These are phyloP conservation scores for Tetrahymena elliotti DNA, from an alignment of 73 alveolate species.

Conservation along the genomic window DNA sequence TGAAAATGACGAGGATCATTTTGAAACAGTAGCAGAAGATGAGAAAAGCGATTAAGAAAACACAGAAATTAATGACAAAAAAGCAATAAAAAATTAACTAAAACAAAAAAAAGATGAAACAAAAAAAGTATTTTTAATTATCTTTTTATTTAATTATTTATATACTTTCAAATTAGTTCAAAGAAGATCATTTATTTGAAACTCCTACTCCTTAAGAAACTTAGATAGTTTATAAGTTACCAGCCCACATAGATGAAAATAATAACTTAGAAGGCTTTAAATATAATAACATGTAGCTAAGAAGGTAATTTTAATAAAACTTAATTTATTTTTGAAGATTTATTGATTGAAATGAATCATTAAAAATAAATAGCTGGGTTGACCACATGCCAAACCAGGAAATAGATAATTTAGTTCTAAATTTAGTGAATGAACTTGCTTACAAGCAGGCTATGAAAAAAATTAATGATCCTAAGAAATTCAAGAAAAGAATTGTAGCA, in stretches of 20 bases:
- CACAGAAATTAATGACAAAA: background rate
- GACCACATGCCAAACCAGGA: slow-evolving; percentile 26
- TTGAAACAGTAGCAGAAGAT: background rate
- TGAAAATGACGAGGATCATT: background rate
- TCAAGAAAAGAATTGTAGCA: slow-evolving; percentile 38
- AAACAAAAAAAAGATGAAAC: background rate
- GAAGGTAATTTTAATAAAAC: background rate
- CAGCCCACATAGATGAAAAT: background rate
- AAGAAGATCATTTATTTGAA: background rate
- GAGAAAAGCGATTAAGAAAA: background rate
- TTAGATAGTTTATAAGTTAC: background rate
- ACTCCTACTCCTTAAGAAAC: background rate
- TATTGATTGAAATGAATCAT: no score
- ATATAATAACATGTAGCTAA: background rate
- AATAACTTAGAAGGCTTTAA: background rate
- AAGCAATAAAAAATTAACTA: background rate
- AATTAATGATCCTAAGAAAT: slow-evolving; percentile 24
- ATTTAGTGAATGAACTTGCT: slow-evolving; percentile 9
- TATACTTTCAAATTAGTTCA: background rate
- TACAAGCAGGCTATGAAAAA: slow-evolving; percentile 28
- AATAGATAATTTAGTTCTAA: slow-evolving; percentile 1
- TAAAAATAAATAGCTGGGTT: slow-evolving; percentile 23
- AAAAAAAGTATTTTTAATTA: background rate
- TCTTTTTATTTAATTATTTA: background rate
- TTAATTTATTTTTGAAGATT: background rate